phyloP scores from a whole-genome alignment of 1,284 basidiomycete genomes.

The Melampsora americana region DNA sequence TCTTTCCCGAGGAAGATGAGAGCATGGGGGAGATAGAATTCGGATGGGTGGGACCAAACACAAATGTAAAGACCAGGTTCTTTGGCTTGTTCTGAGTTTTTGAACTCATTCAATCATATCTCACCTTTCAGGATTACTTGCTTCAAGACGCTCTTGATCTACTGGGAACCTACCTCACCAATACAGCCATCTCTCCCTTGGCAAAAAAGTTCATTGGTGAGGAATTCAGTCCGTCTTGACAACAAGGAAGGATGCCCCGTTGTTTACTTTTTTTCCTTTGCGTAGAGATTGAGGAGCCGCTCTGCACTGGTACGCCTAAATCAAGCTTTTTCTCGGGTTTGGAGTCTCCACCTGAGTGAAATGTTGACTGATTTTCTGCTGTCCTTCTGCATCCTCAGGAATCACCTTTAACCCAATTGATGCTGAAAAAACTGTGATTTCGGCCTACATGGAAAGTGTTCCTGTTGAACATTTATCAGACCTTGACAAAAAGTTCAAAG shows the following conservation, averaged over 20 bases:
- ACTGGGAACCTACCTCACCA: slow-evolving; percentile 51
- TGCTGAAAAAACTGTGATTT: slow-evolving; percentile 69
- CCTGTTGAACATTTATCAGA: slow-evolving; percentile 72
- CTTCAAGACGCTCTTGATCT: slow-evolving; percentile 30
- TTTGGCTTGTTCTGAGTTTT: slow-evolving; percentile 17
- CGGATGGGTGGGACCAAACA: slow-evolving; percentile 73
- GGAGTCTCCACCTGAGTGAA: background rate
- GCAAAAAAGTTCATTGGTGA: slow-evolving; percentile 44
- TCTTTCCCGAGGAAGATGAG: slow-evolving; percentile 98
- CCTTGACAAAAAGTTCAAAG: slow-evolving; percentile 69
- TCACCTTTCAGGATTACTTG: slow-evolving; percentile 31
- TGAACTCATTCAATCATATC: background rate
- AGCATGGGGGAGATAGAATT: slow-evolving; percentile 82
- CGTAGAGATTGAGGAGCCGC: slow-evolving; percentile 86
- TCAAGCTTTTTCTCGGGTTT: background rate
- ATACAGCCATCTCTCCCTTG: slow-evolving; percentile 47
- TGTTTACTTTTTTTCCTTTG: slow-evolving; percentile 75
- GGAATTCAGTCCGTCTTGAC: slow-evolving; percentile 1
- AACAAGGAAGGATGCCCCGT: background rate
- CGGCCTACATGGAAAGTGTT: slow-evolving; percentile 77
- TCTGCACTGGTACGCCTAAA: slow-evolving; percentile 63
- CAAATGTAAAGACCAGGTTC: slow-evolving; percentile 64
- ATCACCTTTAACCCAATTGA: slow-evolving; percentile 78
- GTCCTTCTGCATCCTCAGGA: slow-evolving; percentile 59
- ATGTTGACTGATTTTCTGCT: background rate